Percentiles rank a stretch among this genome's conserved stretches.
phyloP scores from a whole-genome alignment of 2,329 filamentous ascomycete species.

The Plectosphaerella cucumerina region DNA sequence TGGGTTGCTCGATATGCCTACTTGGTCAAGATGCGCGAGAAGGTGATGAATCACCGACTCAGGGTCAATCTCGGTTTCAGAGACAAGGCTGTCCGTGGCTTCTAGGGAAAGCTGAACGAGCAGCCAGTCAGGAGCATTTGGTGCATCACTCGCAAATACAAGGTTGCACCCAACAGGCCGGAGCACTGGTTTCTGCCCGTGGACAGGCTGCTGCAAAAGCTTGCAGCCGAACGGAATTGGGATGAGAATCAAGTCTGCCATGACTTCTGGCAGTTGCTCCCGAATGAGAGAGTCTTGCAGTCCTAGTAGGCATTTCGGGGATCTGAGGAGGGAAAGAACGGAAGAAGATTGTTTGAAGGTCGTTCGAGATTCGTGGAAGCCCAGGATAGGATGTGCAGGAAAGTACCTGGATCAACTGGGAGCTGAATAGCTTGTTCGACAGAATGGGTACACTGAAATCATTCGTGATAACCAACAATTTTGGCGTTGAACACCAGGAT shows the following conservation, averaged over 20 bases:
- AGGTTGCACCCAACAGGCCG: no score
- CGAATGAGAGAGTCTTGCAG: no score
- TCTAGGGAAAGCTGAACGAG: conserved; percentile 4
- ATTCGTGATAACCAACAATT: no score
- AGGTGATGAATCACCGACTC: conserved; percentile 6
- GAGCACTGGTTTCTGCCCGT: not conserved
- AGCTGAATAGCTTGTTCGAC: no score
- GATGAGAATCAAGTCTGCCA: not conserved
- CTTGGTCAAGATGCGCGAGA: conserved; percentile 16
- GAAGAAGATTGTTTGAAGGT: no score
- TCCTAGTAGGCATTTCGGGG: no score
- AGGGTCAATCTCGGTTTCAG: not conserved
- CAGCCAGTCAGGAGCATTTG: not conserved
- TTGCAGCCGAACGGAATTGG: not conserved
- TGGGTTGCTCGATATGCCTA: conserved; percentile 17
- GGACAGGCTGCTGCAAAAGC: not conserved
- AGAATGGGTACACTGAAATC: no score
- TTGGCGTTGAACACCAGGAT: no score
- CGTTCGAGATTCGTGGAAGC: no score
- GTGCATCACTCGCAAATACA: not conserved
- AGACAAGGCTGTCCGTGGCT: not conserved
- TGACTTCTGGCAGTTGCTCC: no score
- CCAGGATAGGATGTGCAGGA: not conserved
- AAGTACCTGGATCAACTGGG: not conserved
- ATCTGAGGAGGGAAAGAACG: no score